Evolutionary conservation across 768 basidiomycete genomes (phyloP).

Genomic region (Chalciporus chontae): DNA sequence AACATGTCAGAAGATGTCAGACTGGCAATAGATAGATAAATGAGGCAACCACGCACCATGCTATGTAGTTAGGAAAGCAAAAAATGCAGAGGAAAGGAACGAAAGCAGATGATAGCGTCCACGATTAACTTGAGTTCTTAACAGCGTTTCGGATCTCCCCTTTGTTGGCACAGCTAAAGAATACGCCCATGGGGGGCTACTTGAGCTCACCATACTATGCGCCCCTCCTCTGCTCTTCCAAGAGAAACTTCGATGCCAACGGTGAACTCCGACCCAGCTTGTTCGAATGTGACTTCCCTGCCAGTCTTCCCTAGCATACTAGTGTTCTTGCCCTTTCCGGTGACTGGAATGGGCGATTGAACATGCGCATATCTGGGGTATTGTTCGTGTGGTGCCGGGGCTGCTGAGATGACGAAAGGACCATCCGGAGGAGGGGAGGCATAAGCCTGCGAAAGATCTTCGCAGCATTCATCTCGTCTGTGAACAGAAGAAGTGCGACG

Average conservation of each 20-base stretch:
- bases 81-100: neutral
- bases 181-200: neutral
- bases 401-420: constrained; percentile 19
- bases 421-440: constrained; percentile 29
- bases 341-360: constrained; percentile 12
- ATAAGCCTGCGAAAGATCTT: constrained; percentile 30
- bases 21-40: neutral
- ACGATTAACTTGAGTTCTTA: constrained; percentile 13
- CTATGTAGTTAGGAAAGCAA: neutral
- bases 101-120: constrained; percentile 16
- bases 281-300: constrained; percentile 26
- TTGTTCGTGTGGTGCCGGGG: constrained; percentile 18
- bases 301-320: constrained; percentile 10
- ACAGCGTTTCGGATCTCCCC: constrained; percentile 2
- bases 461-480: constrained; percentile 16
- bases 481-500: constrained; percentile 16
- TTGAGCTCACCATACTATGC: constrained; percentile 27
- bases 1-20: neutral
- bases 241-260: constrained; percentile 31
- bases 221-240: constrained; percentile 32
- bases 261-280: constrained; percentile 23
- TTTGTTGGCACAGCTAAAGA: neutral
- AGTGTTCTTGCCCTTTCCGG: constrained; percentile 12
- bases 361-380: constrained; percentile 30
- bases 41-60: constrained; percentile 7